Percentiles rank a stretch among this genome's conserved stretches.
These are phyloP conservation scores for Arthrinium puccinioides DNA, from an alignment of 2,329 filamentous ascomycete species.

Conservation along the genomic window DNA sequence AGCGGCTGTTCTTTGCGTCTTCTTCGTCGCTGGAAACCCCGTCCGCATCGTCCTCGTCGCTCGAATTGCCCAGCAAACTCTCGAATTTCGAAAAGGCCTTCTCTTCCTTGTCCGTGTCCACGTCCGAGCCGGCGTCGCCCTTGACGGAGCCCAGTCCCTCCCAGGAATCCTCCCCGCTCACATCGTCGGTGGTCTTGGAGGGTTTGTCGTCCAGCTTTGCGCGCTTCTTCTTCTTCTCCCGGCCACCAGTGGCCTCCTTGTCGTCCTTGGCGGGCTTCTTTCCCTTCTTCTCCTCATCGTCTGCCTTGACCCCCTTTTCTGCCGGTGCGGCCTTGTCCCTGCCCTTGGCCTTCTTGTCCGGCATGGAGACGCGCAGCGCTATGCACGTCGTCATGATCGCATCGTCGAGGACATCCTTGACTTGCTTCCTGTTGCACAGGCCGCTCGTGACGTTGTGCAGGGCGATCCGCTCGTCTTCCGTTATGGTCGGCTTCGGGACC, in stretches of 20 bases:
- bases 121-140: slow-evolving; percentile 14
- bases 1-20: slow-evolving; percentile 16
- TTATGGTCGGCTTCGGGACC: slow-evolving; percentile 41
- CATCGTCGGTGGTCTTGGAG: slow-evolving; percentile 9
- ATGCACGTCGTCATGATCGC: slow-evolving; percentile 42
- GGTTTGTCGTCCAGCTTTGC: slow-evolving; percentile 7
- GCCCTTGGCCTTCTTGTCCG: slow-evolving; percentile 31
- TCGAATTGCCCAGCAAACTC: slow-evolving; percentile 35
- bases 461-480: slow-evolving; percentile 42
- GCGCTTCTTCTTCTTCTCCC: slow-evolving; percentile 11
- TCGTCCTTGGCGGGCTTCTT: slow-evolving; percentile 15
- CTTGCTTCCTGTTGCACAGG: slow-evolving; percentile 44
- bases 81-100: slow-evolving; percentile 36
- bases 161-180: slow-evolving; percentile 17
- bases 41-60: slow-evolving; percentile 27
- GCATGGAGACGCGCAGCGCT: slow-evolving; percentile 38
- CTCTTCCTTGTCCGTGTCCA: slow-evolving; percentile 18
- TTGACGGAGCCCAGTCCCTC: slow-evolving; percentile 9
- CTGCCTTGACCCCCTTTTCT: slow-evolving; percentile 14
- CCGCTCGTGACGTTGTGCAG: slow-evolving; percentile 55
- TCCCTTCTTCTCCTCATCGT: slow-evolving; percentile 23
- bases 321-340: slow-evolving; percentile 29
- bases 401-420: slow-evolving; percentile 40
- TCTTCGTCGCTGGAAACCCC: slow-evolving; percentile 23
- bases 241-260: slow-evolving; percentile 17